Base-by-base conservation (phyloP, 129 eudicot species). In the Pittosporum tobira region DNA sequence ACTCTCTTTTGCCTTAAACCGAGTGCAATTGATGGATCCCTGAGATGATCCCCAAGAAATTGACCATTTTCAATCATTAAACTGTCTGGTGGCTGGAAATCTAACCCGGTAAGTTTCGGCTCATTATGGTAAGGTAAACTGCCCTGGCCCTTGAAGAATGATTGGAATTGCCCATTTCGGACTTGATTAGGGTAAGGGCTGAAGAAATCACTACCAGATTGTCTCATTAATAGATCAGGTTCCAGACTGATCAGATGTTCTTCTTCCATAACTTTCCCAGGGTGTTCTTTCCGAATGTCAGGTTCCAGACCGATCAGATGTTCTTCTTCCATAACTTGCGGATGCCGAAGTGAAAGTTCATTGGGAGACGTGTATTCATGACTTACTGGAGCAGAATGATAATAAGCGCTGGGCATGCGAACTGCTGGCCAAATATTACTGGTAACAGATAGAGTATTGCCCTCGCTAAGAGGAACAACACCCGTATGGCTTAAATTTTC, bases 391-490 rank as follows among this genome's bases (percentile, higher is more conserved):
- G 79, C 21, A 58, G 80, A 46, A 57, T 69, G 71, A 62, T 66
- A 77, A 71, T 65, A 80, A 61, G 78, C 66, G 44, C 53, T 75
- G 10, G 80, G 70, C 71, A 81, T 65, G 61, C 75, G 56, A 70
- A 60, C 69, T 34, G 73, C 59, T n/a, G 84, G 67, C 97, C 97
- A 89, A 21, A 76, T 61, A 62, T 75, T 78, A 68, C 43, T 57
- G 2, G 66, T 73, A 58, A 87, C 60, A 23, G 84, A 49, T 8
- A 50, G 73, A 24, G 78, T 67, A 55, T 47, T 54, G 34, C 59
- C 77, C 62, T 63, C 80, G 68, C 29, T 48, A 59, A 58, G 64
- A 31, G 81, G 61, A 72, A 63, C 60, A 72, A 63, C 60, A 31
- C 56, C 80, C 52, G 61, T 68, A 29, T 59, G 77, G 65, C 51